These are phyloP conservation scores for Plantago major DNA, from an alignment of 257 asterid genomes.

Conservation along the genomic window DNA sequence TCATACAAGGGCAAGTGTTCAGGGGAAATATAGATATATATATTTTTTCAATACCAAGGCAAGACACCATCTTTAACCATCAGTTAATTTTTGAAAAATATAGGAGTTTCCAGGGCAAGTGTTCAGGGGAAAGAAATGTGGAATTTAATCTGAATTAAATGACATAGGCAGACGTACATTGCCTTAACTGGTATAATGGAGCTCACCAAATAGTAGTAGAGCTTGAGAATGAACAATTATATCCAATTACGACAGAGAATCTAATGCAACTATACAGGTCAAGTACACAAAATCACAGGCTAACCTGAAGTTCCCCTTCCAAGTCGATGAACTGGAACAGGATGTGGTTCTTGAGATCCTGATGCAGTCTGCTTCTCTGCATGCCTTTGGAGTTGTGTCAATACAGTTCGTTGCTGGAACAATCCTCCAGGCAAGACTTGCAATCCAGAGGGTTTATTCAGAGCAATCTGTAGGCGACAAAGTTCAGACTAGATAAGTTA, in stretches of 20 bases:
- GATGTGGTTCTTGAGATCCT: slow-evolving; percentile 46
- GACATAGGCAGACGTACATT: not conserved
- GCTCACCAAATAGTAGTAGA: not conserved
- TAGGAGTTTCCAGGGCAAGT: too few species aligned
- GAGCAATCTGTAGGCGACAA: slow-evolving; percentile 57
- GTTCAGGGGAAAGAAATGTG: not conserved
- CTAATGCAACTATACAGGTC: slow-evolving; percentile 15
- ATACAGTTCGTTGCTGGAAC: slow-evolving; percentile 91
- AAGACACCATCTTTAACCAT: not conserved
- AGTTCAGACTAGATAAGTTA: not conserved
- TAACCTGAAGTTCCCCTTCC: slow-evolving; percentile 98
- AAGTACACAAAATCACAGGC: slow-evolving; percentile 10
- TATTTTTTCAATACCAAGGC: too few species aligned
- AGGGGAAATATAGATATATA: too few species aligned
- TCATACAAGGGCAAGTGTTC: too few species aligned
- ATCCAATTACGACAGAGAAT: slow-evolving; percentile 3
- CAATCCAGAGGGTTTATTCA: slow-evolving; percentile 84
- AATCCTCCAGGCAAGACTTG: slow-evolving; percentile 98
- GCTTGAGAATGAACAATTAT: slow-evolving; percentile 7
- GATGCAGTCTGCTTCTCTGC: slow-evolving; percentile 32
- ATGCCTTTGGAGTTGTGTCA: slow-evolving; percentile 79
- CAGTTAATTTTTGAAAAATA: not conserved
- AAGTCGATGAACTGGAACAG: slow-evolving; percentile 96
- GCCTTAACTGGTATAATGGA: too few species aligned
- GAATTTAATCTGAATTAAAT: not conserved